Conservation (phyloP, 768 basidiomycete species). For the Grammothele lineata region DNA sequence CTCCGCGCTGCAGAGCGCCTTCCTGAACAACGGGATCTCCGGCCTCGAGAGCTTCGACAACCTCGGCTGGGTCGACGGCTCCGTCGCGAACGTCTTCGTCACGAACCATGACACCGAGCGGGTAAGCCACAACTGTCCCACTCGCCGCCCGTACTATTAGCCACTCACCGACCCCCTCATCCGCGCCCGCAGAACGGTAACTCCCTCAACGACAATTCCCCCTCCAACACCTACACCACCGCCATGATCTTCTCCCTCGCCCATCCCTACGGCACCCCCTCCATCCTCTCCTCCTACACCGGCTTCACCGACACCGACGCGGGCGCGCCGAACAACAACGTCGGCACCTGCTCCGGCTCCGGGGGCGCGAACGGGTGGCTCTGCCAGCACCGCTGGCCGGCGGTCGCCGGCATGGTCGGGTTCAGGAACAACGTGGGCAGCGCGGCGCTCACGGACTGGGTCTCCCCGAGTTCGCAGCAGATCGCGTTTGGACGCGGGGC, state of each 20-base stretch:
- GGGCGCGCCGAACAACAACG: conserved; percentile 59
- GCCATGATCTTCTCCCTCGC: conserved; percentile 64
- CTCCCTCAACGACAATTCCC: conserved; percentile 55
- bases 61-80: conserved; percentile 53
- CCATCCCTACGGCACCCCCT: conserved; percentile 63
- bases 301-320: conserved; percentile 44
- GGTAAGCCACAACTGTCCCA: conserved; percentile 20
- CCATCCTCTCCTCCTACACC: conserved; percentile 54
- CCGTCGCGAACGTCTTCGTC: conserved; percentile 58
- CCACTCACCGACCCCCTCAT: neutral
- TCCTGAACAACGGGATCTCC: conserved; percentile 47
- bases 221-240: conserved; percentile 59
- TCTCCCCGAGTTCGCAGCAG: conserved; percentile 50
- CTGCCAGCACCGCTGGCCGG: conserved; percentile 60
- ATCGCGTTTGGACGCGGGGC: conserved; percentile 68
- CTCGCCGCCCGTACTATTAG: neutral
- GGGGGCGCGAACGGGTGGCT: conserved; percentile 58
- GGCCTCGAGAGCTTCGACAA: conserved; percentile 48
- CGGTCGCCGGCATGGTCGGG: conserved; percentile 55
- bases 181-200: conserved; percentile 39
- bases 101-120: conserved; percentile 70
- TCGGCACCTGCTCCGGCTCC: conserved; percentile 46
- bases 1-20: conserved; percentile 44
- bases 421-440: conserved; percentile 57
- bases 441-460: conserved; percentile 51